phyloP scores from a whole-genome alignment of 768 basidiomycete species.

The Boletus tomentosulus region DNA sequence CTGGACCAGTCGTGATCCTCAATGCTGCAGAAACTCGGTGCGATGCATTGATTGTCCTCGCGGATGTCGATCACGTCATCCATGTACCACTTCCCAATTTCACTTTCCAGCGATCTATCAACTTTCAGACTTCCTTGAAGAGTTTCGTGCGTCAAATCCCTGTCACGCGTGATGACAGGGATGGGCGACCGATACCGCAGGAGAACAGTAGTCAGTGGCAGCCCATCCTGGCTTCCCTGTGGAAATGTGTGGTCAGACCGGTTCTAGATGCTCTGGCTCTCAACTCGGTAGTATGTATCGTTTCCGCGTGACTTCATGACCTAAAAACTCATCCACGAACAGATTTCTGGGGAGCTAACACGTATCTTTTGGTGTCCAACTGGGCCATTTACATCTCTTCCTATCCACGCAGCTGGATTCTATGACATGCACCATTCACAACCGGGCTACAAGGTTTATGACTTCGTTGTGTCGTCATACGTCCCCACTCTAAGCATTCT shows the following conservation, averaged over 20 bases:
- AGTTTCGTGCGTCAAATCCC: background rate
- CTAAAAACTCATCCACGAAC: background rate
- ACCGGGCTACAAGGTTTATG: background rate
- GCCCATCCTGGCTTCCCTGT: slow-evolving; percentile 1
- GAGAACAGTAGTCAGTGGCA: background rate
- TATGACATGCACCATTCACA: background rate
- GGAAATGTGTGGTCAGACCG: slow-evolving; percentile 4
- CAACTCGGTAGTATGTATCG: background rate
- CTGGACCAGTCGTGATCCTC: background rate
- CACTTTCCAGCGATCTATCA: background rate
- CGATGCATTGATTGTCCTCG: background rate
- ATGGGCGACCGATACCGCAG: background rate
- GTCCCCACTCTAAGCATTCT: slow-evolving; percentile 25
- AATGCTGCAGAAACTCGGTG: background rate
- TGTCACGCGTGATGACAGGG: background rate
- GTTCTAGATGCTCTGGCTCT: slow-evolving; percentile 2
- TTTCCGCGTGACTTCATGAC: too few species aligned
- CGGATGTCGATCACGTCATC: background rate
- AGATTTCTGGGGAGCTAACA: background rate
- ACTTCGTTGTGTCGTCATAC: slow-evolving; percentile 21
- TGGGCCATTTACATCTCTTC: background rate
- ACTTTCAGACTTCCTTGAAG: background rate
- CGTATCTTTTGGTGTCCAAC: slow-evolving; percentile 2
- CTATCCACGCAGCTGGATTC: slow-evolving; percentile 3
- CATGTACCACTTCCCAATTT: background rate